Conservation (phyloP, 805 yeast species). For the Saturnispora gosingensis region DNA sequence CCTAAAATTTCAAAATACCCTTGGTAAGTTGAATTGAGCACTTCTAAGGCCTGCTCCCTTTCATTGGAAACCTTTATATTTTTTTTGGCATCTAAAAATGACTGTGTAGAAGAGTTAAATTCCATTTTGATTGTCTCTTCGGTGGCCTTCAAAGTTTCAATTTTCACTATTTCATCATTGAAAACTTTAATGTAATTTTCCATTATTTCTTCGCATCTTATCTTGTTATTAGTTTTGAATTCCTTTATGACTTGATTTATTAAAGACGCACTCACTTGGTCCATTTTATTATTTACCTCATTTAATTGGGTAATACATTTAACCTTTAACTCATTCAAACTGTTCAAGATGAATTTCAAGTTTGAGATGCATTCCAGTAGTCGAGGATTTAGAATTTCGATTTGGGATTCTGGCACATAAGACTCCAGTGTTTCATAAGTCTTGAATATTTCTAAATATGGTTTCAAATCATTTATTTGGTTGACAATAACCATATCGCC, state of each 20-base stretch:
- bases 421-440: constrained; percentile 23
- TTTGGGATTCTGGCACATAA: constrained; percentile 34
- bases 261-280: constrained; percentile 40
- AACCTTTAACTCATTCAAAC: constrained; percentile 25
- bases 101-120: constrained; percentile 24
- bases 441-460: constrained; percentile 33
- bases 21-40: constrained; percentile 39
- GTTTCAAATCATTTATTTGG: constrained; percentile 41
- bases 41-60: constrained; percentile 43
- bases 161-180: constrained; percentile 38
- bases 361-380: constrained; percentile 26
- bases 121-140: constrained; percentile 28
- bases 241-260: constrained; percentile 20
- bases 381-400: constrained; percentile 28
- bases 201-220: constrained; percentile 31
- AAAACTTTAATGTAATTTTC: constrained; percentile 39
- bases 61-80: constrained; percentile 24
- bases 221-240: constrained; percentile 17
- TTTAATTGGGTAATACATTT: constrained; percentile 34
- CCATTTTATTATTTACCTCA: constrained; percentile 35
- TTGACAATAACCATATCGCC: constrained; percentile 50
- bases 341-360: constrained; percentile 28
- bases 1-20: constrained; percentile 46
- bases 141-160: constrained; percentile 32
- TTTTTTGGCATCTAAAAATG: constrained; percentile 28